A percentile compares a stretch with the other conserved stretches of the same genome.
Conservation (phyloP, 257 asterid species). For the Przewalskia tangutica region DNA sequence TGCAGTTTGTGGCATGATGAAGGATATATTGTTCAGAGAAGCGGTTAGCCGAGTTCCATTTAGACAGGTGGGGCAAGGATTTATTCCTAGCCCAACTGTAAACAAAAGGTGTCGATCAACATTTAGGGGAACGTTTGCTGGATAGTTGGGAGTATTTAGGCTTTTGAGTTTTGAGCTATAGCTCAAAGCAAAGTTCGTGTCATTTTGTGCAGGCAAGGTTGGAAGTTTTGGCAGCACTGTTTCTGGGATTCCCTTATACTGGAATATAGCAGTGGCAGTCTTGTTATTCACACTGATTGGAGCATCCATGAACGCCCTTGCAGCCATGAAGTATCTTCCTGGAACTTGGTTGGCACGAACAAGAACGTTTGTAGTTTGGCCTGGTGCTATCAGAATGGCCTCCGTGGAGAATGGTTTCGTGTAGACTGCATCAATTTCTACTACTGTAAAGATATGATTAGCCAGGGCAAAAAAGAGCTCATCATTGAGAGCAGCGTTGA, state of each 20-base stretch:
- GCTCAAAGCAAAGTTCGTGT: slow-evolving; percentile 20
- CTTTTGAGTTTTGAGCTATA: slow-evolving; percentile 25
- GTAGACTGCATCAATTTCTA: slow-evolving; percentile 45
- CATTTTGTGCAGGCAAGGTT: slow-evolving; percentile 27
- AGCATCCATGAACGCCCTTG: slow-evolving; percentile 35
- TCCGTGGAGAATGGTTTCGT: slow-evolving; percentile 38
- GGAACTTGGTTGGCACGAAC: slow-evolving; percentile 35
- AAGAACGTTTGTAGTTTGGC: slow-evolving; percentile 39
- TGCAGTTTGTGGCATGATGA: slow-evolving; percentile 37
- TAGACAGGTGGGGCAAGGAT: slow-evolving; percentile 30
- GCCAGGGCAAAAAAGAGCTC: slow-evolving; percentile 40
- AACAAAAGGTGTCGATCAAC: slow-evolving; percentile 30
- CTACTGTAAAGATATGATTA: slow-evolving; percentile 36
- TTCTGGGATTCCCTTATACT: slow-evolving; percentile 33
- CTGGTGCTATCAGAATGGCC: slow-evolving; percentile 37
- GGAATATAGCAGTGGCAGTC: slow-evolving; percentile 38
- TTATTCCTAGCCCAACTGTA: slow-evolving; percentile 35
- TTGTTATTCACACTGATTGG: slow-evolving; percentile 34
- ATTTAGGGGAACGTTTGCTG: slow-evolving; percentile 33
- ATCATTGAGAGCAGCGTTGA: slow-evolving; percentile 41
- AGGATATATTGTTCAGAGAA: slow-evolving; percentile 42
- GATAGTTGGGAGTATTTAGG: slow-evolving; percentile 29
- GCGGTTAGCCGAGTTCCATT: slow-evolving; percentile 36
- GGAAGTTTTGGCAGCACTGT: slow-evolving; percentile 22
- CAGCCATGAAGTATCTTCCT: slow-evolving; percentile 39